phyloP scores from a whole-genome alignment of 768 basidiomycete species.

The Suillus fuscotomentosus region DNA sequence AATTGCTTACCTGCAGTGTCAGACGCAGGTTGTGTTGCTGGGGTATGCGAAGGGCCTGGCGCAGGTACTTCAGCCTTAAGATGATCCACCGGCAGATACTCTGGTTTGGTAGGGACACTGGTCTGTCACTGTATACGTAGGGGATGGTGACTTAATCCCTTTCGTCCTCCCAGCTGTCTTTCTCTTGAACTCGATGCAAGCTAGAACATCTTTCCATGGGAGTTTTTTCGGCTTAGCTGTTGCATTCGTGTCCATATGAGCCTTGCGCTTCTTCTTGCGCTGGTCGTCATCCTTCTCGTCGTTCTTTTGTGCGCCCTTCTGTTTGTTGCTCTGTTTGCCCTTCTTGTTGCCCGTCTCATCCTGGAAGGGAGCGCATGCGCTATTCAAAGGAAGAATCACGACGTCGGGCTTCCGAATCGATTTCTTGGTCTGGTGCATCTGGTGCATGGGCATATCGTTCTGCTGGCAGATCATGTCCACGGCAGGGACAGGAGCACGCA shows the following conservation, averaged over 20 bases:
- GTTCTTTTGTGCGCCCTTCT: no score
- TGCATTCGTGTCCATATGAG: neutral
- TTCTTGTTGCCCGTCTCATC: neutral
- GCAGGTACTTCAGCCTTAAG: neutral
- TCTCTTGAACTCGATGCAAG: neutral
- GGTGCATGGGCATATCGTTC: neutral
- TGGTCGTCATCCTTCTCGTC: no score
- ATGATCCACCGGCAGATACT: neutral
- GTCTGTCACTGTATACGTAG: neutral
- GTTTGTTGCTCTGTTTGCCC: neutral
- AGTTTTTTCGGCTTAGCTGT: neutral
- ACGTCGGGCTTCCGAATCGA: conserved; percentile 1
- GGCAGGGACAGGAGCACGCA: neutral
- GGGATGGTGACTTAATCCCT: neutral
- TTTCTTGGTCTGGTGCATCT: neutral
- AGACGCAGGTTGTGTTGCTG: neutral
- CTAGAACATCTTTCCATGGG: neutral
- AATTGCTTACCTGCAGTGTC: neutral
- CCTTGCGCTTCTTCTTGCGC: no score
- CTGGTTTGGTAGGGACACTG: neutral
- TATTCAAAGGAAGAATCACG: neutral
- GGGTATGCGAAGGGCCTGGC: neutral
- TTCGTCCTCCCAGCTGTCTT: neutral
- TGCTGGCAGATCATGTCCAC: neutral
- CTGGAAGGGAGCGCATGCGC: neutral